Evolutionary conservation across 192 early-diverging fungal species (phyloP), one percentile per base, ranked within the genome.

Genomic region (Haplosporangium gracile): DNA sequence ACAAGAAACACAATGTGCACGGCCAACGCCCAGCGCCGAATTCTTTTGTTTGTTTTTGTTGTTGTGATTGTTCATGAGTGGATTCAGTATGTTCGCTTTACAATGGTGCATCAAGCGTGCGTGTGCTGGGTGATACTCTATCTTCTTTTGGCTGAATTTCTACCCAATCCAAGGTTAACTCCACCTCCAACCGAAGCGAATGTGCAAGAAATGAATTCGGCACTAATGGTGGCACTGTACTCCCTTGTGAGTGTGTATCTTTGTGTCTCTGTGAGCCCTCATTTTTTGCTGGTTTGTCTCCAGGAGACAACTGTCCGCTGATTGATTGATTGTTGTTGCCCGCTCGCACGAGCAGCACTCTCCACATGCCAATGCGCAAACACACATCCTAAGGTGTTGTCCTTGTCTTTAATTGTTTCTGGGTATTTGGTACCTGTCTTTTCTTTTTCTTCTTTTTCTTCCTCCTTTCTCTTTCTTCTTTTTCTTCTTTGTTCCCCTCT

Each of bases 71-170:
- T 22, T 16, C 29, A 11, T 65, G 11, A 29, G 11, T 65, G 60
- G 29, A 32, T 65, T 32, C 29, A 65, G 26, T 29, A 65, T 72
- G 71, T 72, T 72, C 71, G 71, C 71, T 72, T 72, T 72, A 72
- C 18, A 72, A 20, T 72, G 71, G 9, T 20, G 34, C 9, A 16
- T 32, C 38, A 49, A 16, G 8, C 8, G 2, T 15, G n/a, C 0
- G 60, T 15, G 42, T 24, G 71, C 71, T 72, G 71, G 49, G n/a
- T 72, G 71, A 72, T 72, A 40, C 43, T 72, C 40, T 72, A 72
- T 40, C 60, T 13, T 63, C 22, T 53, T 53, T n/a, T 60, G 16
- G 20, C 16, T 20, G 4, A 24, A 24, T 22, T 60, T 15, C 5
- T 11, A 20, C 22, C 9, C 24, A n/a, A 57, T 26, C 1, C 55